These are phyloP conservation scores for Hanseniaspora vineae DNA, from an alignment of 805 yeast genomes.

Conservation along the genomic window DNA sequence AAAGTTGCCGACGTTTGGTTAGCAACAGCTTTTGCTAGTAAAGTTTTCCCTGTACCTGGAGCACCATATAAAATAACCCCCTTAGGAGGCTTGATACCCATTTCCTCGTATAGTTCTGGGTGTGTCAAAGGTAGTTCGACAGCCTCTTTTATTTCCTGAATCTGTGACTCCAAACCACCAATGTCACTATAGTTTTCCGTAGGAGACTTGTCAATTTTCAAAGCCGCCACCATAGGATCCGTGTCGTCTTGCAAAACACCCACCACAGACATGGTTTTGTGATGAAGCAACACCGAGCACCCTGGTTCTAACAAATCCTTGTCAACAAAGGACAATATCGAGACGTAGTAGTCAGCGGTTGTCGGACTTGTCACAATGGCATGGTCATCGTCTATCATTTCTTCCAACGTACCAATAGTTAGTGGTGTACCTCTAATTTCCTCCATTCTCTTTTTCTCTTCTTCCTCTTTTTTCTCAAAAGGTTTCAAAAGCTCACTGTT, in stretches of 20 bases:
- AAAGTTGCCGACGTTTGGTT: slow-evolving; percentile 96
- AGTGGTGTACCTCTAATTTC: slow-evolving; percentile 93
- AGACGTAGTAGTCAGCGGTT: slow-evolving; percentile 95
- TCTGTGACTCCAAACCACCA: slow-evolving; percentile 92
- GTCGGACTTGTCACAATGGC: slow-evolving; percentile 94
- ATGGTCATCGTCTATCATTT: slow-evolving; percentile 95
- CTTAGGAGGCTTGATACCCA: slow-evolving; percentile 98
- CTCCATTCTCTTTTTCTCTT: slow-evolving; percentile 89
- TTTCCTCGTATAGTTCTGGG: slow-evolving; percentile 93
- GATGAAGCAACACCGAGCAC: slow-evolving; percentile 88
- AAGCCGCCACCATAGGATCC: slow-evolving; percentile 94
- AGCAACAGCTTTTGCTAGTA: slow-evolving; percentile 95
- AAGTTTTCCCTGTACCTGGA: slow-evolving; percentile 95
- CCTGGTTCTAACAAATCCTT: slow-evolving; percentile 94
- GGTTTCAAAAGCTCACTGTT: slow-evolving; percentile 93
- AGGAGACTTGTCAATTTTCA: slow-evolving; percentile 97
- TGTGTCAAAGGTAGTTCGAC: slow-evolving; percentile 93
- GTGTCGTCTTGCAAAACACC: slow-evolving; percentile 98
- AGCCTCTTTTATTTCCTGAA: slow-evolving; percentile 95
- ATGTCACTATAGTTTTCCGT: slow-evolving; percentile 93
- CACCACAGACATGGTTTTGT: slow-evolving; percentile 90
- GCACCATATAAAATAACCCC: slow-evolving; percentile 96
- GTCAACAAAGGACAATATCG: slow-evolving; percentile 92
- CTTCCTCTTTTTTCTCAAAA: slow-evolving; percentile 91
- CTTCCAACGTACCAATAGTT: slow-evolving; percentile 93